Evolutionary conservation across 768 basidiomycete species (phyloP).

Genomic region (Rhizopogon rudus): DNA sequence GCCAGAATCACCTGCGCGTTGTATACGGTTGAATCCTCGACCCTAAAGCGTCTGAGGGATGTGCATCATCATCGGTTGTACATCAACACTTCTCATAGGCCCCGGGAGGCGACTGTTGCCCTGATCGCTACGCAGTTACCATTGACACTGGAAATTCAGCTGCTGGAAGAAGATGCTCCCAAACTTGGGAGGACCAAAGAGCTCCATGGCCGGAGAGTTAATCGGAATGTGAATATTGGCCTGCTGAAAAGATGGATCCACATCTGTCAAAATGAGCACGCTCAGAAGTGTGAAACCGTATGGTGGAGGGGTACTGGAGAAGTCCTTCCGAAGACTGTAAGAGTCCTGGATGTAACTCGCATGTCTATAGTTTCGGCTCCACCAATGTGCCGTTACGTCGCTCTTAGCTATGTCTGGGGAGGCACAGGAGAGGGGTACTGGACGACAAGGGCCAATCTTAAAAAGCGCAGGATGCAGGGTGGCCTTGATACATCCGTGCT

Average conservation of each 20-base stretch:
- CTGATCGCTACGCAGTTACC: not conserved
- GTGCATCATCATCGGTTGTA: slow-evolving; percentile 9
- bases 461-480: not conserved
- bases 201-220: slow-evolving; percentile 18
- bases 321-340: not conserved
- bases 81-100: slow-evolving; percentile 6
- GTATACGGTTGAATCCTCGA: not conserved
- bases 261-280: slow-evolving; percentile 13
- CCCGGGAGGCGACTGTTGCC: not conserved
- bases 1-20: not conserved
- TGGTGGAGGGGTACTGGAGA: not conserved
- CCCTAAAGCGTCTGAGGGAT: slow-evolving; percentile 1
- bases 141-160: slow-evolving; percentile 11
- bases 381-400: not conserved
- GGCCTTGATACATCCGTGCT: slow-evolving; percentile 5
- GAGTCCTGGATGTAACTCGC: not conserved
- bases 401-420: slow-evolving; percentile 4
- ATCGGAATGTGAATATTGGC: slow-evolving; percentile 3
- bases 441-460: not conserved
- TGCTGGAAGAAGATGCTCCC: slow-evolving; percentile 14
- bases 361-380: slow-evolving; percentile 1
- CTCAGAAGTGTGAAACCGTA: slow-evolving; percentile 6
- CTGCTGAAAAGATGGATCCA: slow-evolving; percentile 13
- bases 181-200: slow-evolving; percentile 10
- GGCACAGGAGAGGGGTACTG: not conserved